Percentiles rank a stretch among this genome's conserved stretches.
These are phyloP conservation scores for Allantophomopsis cytisporea DNA, from an alignment of 2,329 filamentous ascomycete genomes.

Conservation along the genomic window DNA sequence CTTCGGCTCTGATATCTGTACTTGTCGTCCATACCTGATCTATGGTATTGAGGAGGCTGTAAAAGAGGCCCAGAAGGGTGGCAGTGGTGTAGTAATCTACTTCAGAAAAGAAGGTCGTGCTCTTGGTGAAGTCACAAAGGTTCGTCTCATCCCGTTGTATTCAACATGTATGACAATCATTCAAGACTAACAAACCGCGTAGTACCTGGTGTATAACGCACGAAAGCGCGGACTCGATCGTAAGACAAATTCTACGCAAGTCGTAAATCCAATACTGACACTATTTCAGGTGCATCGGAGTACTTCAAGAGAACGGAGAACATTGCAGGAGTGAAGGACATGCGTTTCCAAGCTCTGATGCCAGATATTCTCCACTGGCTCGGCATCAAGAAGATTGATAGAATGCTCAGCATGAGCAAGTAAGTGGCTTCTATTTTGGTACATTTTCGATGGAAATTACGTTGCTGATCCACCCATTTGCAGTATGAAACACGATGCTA, in stretches of 20 bases:
- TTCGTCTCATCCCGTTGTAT: background rate
- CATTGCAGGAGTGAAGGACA: constrained; percentile 90
- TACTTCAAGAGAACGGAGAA: constrained; percentile 98
- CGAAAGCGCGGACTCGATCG: constrained; percentile 66
- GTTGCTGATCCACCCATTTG: background rate
- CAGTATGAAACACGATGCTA: constrained; percentile 84
- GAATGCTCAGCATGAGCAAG: constrained; percentile 98
- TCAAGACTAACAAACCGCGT: constrained; percentile 1
- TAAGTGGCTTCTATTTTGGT: constrained; percentile 7
- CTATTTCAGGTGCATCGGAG: constrained; percentile 48
- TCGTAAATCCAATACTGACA: background rate
- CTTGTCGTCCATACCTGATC: constrained; percentile 87
- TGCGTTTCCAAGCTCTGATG: constrained; percentile 98
- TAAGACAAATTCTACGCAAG: background rate
- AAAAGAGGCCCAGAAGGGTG: constrained; percentile 88
- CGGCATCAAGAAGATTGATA: constrained; percentile 94
- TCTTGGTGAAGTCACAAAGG: constrained; percentile 77
- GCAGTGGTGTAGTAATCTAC: constrained; percentile 92
- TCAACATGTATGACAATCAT: too few relatives aligned
- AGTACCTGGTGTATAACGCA: constrained; percentile 57
- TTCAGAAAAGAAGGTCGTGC: constrained; percentile 96
- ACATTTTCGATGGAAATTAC: background rate
- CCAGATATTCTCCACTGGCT: constrained; percentile 97
- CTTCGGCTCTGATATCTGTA: constrained; percentile 96
- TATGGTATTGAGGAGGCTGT: constrained; percentile 97